Percentiles rank a stretch among this genome's conserved stretches.
These are phyloP conservation scores for Aegilops bicornis DNA, from an alignment of 176 grass and related monocot genomes.

Conservation along the genomic window DNA sequence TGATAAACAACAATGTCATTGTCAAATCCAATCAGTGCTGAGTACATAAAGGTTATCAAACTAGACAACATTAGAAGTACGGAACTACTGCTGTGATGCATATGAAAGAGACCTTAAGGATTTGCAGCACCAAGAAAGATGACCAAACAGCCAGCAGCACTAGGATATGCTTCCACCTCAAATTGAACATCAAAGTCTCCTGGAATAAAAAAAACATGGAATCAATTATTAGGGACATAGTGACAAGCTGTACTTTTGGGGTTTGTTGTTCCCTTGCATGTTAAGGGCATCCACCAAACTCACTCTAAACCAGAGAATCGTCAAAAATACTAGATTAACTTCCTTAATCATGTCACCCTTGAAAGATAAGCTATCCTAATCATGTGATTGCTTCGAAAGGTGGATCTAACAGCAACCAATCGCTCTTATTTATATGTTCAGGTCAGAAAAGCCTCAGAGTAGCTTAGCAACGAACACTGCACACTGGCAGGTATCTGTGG, in stretches of 20 bases:
- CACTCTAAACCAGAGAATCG: neutral
- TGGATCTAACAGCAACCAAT: slow-evolving; percentile 6
- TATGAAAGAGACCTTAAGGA: slow-evolving; percentile 64
- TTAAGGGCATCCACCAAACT: slow-evolving; percentile 1
- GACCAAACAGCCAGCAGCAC: slow-evolving; percentile 72
- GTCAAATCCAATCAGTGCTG: neutral
- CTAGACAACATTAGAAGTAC: neutral
- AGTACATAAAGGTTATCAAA: neutral
- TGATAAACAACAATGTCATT: neutral
- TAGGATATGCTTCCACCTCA: slow-evolving; percentile 83
- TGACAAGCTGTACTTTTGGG: slow-evolving; percentile 8
- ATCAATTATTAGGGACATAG: neutral
- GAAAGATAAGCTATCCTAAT: neutral
- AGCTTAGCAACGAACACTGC: neutral
- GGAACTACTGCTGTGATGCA: neutral
- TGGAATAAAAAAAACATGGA: slow-evolving; percentile 27
- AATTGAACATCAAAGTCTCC: slow-evolving; percentile 77
- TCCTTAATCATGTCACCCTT: neutral
- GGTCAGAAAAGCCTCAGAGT: neutral
- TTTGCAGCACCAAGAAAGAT: slow-evolving; percentile 72
- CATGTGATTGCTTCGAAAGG: neutral
- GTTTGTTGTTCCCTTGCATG: slow-evolving; percentile 8
- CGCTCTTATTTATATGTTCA: neutral
- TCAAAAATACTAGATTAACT: neutral
- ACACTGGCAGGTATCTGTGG: neutral